Percentiles rank a stretch among this genome's conserved stretches.
Conservation (phyloP, 2,329 filamentous ascomycete species). For the Monosporascus sp. region DNA sequence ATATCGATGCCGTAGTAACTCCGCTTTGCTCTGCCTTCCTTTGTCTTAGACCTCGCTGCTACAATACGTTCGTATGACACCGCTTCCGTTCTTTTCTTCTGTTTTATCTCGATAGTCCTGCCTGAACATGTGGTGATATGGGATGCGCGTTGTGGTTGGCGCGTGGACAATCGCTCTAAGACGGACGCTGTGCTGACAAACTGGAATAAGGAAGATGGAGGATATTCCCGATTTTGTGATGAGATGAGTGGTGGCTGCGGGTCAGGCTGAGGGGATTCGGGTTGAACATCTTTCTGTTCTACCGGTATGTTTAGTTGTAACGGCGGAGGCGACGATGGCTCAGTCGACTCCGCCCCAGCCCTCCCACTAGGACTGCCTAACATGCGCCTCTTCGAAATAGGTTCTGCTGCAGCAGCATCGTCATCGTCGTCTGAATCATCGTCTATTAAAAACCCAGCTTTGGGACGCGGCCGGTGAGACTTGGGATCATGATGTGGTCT, state of each 20-base stretch:
- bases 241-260: conserved; percentile 1
- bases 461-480: conserved; percentile 27
- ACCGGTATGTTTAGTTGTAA: conserved; percentile 3
- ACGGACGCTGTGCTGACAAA: conserved; percentile 13
- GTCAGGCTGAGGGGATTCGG: background rate
- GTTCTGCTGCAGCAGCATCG: conserved; percentile 23
- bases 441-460: conserved; percentile 40
- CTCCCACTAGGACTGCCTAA: conserved; percentile 24
- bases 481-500: conserved; percentile 28
- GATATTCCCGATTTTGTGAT: conserved; percentile 4
- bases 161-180: conserved; percentile 16
- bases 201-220: conserved; percentile 17
- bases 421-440: conserved; percentile 35
- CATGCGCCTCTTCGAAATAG: conserved; percentile 40
- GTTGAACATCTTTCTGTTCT: conserved; percentile 2
- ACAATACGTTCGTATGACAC: conserved; percentile 63
- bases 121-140: conserved; percentile 53
- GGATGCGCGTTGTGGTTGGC: conserved; percentile 24
- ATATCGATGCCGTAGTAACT: conserved; percentile 93
- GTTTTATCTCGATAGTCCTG: conserved; percentile 48
- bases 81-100: conserved; percentile 41
- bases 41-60: conserved; percentile 60
- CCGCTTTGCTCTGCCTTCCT: conserved; percentile 62
- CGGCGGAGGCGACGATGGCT: conserved; percentile 20
- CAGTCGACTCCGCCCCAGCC: conserved; percentile 12